Evolutionary conservation across 805 yeast species (phyloP), one percentile per base, ranked within the genome.

Genomic region (Yarrowia bubula): DNA sequence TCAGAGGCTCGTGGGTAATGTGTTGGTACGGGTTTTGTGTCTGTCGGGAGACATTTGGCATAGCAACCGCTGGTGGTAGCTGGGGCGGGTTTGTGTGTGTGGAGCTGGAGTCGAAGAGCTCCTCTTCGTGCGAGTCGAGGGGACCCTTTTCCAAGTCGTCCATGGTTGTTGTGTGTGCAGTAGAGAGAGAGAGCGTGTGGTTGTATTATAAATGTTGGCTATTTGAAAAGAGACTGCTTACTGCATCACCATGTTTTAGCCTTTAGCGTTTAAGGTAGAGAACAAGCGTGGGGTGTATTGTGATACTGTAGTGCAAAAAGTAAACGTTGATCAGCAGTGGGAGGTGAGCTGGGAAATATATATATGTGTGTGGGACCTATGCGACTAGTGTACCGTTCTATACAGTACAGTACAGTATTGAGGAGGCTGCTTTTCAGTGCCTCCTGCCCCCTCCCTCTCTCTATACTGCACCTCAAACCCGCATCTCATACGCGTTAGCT

Each of bases 21-120:
- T 55, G 33, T 15, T 58, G 64, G 35, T 58, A 58, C 13, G 64
- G 64, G 51, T 58, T 58, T 35, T 58, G 51, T n/a, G 64, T 43
- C 51, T 58, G 64, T 31, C 64, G 13, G 1, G 42, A 35, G 35
- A 33, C 42, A 8, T 17, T 14, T 0, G 64, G 28, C 11, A 43
- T 18, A 13, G 64, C 64, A 17, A 43, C 51, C 3, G 51, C 64
- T 2, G 64, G 64, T 18, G 64, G 64, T 18, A 51, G 64, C 42
- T 58, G 64, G 35, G 64, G 61, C 13, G 61, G 46, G 31, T 37
- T 22, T 51, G 58, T 51, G 35, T 51, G 42, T 14, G 58, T 51
- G 31, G 55, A 48, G 31, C 41, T 33, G 14, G 44, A 22, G 35
- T 51, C 60, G 47, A 22, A 8, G 33, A 6, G 10, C 18, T 55